Base-by-base conservation (phyloP, 805 yeast genomes). In the Nakazawaea siamensis region DNA sequence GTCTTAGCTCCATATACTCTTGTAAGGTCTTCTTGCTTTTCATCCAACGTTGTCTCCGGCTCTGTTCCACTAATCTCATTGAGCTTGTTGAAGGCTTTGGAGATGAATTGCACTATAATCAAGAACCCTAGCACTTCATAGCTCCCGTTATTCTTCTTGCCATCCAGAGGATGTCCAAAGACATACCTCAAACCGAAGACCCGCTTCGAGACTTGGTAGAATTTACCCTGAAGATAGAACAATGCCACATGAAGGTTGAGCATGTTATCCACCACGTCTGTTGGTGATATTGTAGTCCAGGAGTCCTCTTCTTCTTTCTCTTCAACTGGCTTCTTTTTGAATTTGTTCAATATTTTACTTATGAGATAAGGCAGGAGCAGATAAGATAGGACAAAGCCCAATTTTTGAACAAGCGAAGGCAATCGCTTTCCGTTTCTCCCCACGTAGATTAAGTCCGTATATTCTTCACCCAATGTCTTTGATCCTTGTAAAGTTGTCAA, bases 401-500 rank as follows among this genome's bases (percentile, higher is more conserved):
- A 38, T 37, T 85, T 63, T 19, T 72, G 61, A 27, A 53, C 38
- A 4, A 45, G 10, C 27, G 43, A 45, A 0, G 83, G 80, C 5
- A 80, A 52, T 27, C 58, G 49, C 14, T 47, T 64, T 0, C 86
- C 84, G 24, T 55, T 53, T 33, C 71, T 58, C 26, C 60, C 62
- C 5, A 81, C 85, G 49, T 82, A 80, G 6, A 75, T 56, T 36
- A 85, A 58, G 54, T 90, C 95, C 11, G 87, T 87, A 55, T 90
- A 90, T 57, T 90, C 97, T 52, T 90, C 97, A 1, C 98, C 98
- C 18, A 92, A 58, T 0, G 97, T 90, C 35, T 90, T 66, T 2
- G 83, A 72, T 0, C 90, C 90, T 4, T 73, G 39, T 11, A 81
- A 57, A 0, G 96, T 88, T 0, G 97, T 90, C 16, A 84, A 57